Percentiles rank a stretch among this genome's conserved stretches.
Evolutionary conservation across 768 basidiomycete genomes (phyloP).

Genomic region (Crassisporium funariophilum): DNA sequence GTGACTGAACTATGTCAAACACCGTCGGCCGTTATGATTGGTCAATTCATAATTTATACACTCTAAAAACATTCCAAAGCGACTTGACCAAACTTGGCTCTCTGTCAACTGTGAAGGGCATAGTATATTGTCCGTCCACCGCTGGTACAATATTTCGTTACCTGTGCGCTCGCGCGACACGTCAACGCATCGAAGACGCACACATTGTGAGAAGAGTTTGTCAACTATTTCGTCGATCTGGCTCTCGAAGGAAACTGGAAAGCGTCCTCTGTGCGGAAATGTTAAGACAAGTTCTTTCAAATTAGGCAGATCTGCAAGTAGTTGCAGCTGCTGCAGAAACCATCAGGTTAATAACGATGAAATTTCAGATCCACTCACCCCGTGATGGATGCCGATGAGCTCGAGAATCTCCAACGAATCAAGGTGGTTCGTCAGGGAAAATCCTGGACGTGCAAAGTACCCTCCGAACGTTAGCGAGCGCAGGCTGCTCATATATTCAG

Average conservation of each 20-base stretch:
- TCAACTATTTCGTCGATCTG: too few species aligned
- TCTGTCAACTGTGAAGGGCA: too few species aligned
- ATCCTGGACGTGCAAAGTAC: conserved; percentile 15
- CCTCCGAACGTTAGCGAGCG: conserved; percentile 15
- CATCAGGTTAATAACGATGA: too few species aligned
- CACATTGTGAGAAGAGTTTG: conserved; percentile 10
- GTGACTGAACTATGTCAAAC: too few species aligned
- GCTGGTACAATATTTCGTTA: conserved; percentile 14
- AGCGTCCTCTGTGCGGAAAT: conserved; percentile 8
- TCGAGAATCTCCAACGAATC: conserved; percentile 9
- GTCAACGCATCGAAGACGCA: conserved; percentile 6
- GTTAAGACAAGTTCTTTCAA: conserved; percentile 8
- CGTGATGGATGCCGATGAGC: conserved; percentile 7
- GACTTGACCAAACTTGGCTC: too few species aligned
- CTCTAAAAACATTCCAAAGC: too few species aligned
- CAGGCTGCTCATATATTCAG: conserved; percentile 6
- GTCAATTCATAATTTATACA: too few species aligned
- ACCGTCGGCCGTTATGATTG: too few species aligned
- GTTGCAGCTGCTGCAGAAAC: too few species aligned
- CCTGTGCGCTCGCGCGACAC: conserved; percentile 12
- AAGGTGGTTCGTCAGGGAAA: conserved; percentile 7
- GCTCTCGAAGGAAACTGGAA: too few species aligned
- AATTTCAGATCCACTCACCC: conserved; percentile 7
- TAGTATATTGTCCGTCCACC: too few species aligned
- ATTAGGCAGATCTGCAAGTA: conserved; percentile 13